A percentile compares a stretch with the other conserved stretches of the same genome.
phyloP scores from a whole-genome alignment of 192 early-diverging fungal genomes.

The Entophlyctis helioformis region DNA sequence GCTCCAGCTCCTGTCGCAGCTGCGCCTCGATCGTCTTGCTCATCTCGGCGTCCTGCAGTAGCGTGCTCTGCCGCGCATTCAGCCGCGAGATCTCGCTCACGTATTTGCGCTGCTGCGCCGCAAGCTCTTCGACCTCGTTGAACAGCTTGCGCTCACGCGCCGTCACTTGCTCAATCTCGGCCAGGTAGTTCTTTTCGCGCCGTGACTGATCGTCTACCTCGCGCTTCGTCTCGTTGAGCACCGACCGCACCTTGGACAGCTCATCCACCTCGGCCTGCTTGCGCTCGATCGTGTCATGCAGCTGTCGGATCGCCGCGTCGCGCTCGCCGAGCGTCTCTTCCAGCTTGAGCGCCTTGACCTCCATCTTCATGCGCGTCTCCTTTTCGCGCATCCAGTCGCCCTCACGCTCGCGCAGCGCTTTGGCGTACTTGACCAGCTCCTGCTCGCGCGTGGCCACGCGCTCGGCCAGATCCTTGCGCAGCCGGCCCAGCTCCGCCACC shows the following conservation, averaged over 20 bases:
- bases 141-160: conserved; percentile 19
- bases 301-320: conserved; percentile 17
- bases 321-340: conserved; percentile 17
- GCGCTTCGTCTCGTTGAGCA: conserved; percentile 10
- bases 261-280: conserved; percentile 16
- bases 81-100: conserved; percentile 19
- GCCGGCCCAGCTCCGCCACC: conserved; percentile 15
- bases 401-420: conserved; percentile 22
- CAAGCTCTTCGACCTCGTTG: conserved; percentile 22
- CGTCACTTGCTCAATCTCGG: conserved; percentile 24
- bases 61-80: conserved; percentile 3
- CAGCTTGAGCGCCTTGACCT: conserved; percentile 17
- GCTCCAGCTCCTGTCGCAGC: conserved; percentile 21
- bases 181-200: conserved; percentile 22
- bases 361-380: conserved; percentile 19
- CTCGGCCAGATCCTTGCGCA: conserved; percentile 19
- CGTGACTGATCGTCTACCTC: conserved; percentile 19
- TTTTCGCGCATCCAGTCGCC: conserved; percentile 19
- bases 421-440: conserved; percentile 21
- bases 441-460: conserved; percentile 12
- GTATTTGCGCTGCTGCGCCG: conserved; percentile 13
- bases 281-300: conserved; percentile 13
- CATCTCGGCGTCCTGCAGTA: conserved; percentile 23
- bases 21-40: conserved; percentile 18
- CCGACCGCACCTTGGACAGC: conserved; percentile 5